Evolutionary conservation across 768 basidiomycete genomes (phyloP).

Genomic region (Kwoniella heveanensis): DNA sequence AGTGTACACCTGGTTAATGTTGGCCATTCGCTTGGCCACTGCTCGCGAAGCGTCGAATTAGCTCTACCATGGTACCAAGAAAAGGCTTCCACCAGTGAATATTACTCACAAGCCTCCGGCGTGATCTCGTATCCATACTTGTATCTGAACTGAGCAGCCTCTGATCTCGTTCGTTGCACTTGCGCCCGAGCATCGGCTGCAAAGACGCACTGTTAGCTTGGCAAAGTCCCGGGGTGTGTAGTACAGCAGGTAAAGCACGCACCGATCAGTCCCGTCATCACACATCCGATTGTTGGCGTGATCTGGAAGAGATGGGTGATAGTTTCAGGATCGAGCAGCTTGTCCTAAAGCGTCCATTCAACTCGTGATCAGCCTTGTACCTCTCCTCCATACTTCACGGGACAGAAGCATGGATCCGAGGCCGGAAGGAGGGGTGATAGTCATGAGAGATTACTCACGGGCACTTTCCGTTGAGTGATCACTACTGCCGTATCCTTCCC

Average conservation of each 20-base stretch:
- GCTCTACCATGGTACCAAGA: neutral
- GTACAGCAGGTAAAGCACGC: too few species aligned
- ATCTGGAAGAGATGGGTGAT: constrained; percentile 95
- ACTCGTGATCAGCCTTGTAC: too few species aligned
- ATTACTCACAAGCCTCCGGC: constrained; percentile 70
- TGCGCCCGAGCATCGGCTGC: constrained; percentile 90
- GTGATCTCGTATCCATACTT: constrained; percentile 99
- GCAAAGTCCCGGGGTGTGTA: too few species aligned
- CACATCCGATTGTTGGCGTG: constrained; percentile 94
- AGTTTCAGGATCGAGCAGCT: constrained; percentile 89
- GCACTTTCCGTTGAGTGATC: constrained; percentile 97
- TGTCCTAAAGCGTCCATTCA: constrained; percentile 77
- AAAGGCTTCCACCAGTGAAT: neutral
- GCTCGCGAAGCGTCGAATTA: neutral
- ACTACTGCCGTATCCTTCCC: constrained; percentile 94
- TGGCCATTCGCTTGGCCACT: constrained; percentile 87
- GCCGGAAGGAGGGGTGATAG: neutral
- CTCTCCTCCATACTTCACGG: too few species aligned
- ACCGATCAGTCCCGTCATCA: constrained; percentile 98
- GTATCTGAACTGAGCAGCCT: constrained; percentile 91
- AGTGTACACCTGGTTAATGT: constrained; percentile 98
- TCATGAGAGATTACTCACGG: constrained; percentile 63
- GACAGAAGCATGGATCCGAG: too few species aligned
- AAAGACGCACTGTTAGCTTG: too few species aligned
- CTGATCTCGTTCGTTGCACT: constrained; percentile 77